Evolutionary conservation across 768 basidiomycete genomes (phyloP).

Genomic region (Suillus alpinus): DNA sequence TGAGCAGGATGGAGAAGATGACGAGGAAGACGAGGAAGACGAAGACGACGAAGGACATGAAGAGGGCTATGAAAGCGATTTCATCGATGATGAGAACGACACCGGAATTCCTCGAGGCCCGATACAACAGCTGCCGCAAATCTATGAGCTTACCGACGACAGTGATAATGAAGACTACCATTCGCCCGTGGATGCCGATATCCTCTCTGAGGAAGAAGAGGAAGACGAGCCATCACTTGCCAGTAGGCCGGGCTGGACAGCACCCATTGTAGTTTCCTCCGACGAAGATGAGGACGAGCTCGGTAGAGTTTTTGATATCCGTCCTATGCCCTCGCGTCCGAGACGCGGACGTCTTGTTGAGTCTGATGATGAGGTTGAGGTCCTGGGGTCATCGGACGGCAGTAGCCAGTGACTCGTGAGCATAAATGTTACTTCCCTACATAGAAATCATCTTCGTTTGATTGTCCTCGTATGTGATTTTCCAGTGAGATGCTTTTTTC

Average conservation of each 20-base stretch:
- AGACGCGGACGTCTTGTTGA: slow-evolving; percentile 10
- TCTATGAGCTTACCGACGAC: slow-evolving; percentile 22
- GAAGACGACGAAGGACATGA: slow-evolving; percentile 26
- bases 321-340: neutral
- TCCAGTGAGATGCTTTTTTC: neutral
- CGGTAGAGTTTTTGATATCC: slow-evolving; percentile 1
- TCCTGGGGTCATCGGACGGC: neutral
- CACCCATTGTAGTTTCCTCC: slow-evolving; percentile 11
- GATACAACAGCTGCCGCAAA: slow-evolving; percentile 14
- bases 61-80: slow-evolving; percentile 51
- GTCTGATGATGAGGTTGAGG: slow-evolving; percentile 21
- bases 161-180: slow-evolving; percentile 10
- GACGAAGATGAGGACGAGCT: slow-evolving; percentile 15
- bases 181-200: slow-evolving; percentile 2
- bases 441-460: slow-evolving; percentile 2
- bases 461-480: neutral
- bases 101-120: neutral
- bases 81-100: slow-evolving; percentile 50
- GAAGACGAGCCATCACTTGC: neutral
- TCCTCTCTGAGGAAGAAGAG: slow-evolving; percentile 11
- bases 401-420: slow-evolving; percentile 4
- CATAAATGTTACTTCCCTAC: neutral
- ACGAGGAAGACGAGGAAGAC: slow-evolving; percentile 10
- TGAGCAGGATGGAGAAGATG: slow-evolving; percentile 18
- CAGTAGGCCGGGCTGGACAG: neutral